Conservation (phyloP, 305 asterid species). For the Solanum hybrid region DNA sequence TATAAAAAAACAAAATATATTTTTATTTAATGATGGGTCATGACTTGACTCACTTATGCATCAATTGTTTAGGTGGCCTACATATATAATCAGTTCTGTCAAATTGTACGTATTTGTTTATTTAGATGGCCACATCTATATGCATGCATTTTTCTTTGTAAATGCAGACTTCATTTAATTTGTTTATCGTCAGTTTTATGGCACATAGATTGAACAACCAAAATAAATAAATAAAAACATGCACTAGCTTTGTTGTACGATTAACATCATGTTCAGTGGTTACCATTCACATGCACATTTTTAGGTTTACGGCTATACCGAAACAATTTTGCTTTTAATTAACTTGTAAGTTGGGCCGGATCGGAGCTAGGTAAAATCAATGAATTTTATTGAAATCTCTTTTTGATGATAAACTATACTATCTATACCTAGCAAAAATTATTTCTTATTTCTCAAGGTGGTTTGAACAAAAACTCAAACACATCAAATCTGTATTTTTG, state of each 20-base stretch:
- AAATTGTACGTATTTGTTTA: not conserved
- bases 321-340: not conserved
- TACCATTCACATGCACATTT: not conserved
- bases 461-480: not conserved
- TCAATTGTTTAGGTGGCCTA: not conserved
- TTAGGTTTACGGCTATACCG: not conserved
- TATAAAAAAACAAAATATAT: not conserved
- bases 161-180: not conserved
- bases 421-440: not conserved
- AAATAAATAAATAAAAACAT: not conserved
- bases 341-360: not conserved
- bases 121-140: not conserved
- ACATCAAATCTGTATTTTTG: too few relatives aligned
- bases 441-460: not conserved
- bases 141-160: not conserved
- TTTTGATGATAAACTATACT: not conserved
- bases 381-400: not conserved
- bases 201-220: not conserved
- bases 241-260: not conserved
- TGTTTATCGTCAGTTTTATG: not conserved
- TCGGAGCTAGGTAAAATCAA: not conserved
- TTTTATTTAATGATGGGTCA: not conserved
- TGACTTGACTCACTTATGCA: not conserved
- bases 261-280: not conserved
- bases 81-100: not conserved